Evolutionary conservation across 2,329 filamentous ascomycete genomes (phyloP).

Genomic region (Fusarium buxicola): DNA sequence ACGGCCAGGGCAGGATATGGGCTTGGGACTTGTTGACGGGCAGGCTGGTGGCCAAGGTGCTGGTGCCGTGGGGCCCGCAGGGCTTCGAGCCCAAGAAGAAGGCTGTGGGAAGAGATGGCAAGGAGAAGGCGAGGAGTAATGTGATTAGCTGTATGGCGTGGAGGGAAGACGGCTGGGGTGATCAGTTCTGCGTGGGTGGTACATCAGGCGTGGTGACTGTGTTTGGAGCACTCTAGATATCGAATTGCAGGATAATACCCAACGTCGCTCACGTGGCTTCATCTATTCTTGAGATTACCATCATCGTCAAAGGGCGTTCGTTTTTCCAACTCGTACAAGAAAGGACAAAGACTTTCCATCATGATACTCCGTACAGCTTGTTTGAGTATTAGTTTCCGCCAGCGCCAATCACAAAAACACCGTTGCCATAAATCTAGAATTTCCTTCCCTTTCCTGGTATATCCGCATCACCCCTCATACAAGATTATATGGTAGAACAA

Average conservation of each 20-base stretch:
- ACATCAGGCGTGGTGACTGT: constrained; percentile 74
- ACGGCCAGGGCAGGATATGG: constrained; percentile 71
- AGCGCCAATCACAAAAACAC: constrained; percentile 40
- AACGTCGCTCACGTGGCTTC: neutral
- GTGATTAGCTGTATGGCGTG: constrained; percentile 72
- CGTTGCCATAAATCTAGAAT: constrained; percentile 16
- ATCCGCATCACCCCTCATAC: constrained; percentile 24
- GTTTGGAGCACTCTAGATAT: constrained; percentile 58
- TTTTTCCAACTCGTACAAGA: constrained; percentile 25
- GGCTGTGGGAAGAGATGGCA: constrained; percentile 69
- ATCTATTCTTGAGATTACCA: constrained; percentile 13
- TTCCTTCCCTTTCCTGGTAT: constrained; percentile 14
- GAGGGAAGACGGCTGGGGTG: constrained; percentile 71
- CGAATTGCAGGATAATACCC: constrained; percentile 1
- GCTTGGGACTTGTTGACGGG: constrained; percentile 89
- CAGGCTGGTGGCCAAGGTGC: constrained; percentile 71
- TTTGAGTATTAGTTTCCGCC: constrained; percentile 21
- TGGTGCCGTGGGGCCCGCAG: constrained; percentile 67
- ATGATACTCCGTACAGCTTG: constrained; percentile 23
- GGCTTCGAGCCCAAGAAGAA: constrained; percentile 62
- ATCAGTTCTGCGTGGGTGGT: constrained; percentile 74
- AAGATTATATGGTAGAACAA: constrained; percentile 15
- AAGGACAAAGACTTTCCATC: constrained; percentile 18
- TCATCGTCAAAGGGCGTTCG: constrained; percentile 27
- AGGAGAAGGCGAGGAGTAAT: constrained; percentile 68